These are phyloP conservation scores for Fusarium mangiferae DNA, from an alignment of 2,329 filamentous ascomycete genomes.

Conservation along the genomic window DNA sequence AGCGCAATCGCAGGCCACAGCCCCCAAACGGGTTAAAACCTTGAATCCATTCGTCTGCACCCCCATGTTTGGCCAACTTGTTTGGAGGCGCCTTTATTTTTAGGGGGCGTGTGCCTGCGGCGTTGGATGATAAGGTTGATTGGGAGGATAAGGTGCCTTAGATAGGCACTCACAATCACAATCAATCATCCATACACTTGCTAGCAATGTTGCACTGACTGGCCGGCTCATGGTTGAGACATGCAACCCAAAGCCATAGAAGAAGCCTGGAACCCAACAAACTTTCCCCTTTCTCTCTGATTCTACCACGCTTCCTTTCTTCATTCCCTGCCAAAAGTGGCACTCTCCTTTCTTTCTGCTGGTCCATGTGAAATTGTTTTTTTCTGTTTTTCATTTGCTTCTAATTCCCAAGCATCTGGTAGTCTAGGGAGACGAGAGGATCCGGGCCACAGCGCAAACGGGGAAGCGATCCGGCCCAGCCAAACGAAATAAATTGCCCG, in stretches of 20 bases:
- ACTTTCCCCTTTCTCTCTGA: slow-evolving; percentile 6
- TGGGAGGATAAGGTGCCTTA: background rate
- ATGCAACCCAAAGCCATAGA: slow-evolving; percentile 8
- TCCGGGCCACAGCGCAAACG: slow-evolving; percentile 32
- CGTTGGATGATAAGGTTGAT: slow-evolving; percentile 1
- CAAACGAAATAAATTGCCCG: slow-evolving; percentile 42
- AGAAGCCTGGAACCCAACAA: slow-evolving; percentile 1
- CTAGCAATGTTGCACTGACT: background rate
- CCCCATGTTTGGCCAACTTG: background rate
- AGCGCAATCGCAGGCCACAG: slow-evolving; percentile 2
- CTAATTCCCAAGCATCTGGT: slow-evolving; percentile 41
- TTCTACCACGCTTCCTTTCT: slow-evolving; percentile 24
- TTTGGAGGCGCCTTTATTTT: background rate
- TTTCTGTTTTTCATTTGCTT: slow-evolving; percentile 30
- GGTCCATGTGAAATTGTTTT: slow-evolving; percentile 34
- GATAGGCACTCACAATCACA: background rate
- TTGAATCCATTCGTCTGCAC: background rate
- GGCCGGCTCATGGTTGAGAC: background rate
- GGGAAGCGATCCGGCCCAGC: slow-evolving; percentile 42
- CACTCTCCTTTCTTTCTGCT: slow-evolving; percentile 25
- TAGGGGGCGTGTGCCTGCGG: background rate
- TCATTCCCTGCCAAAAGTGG: slow-evolving; percentile 8
- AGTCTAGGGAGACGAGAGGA: slow-evolving; percentile 41
- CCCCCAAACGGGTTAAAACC: background rate
- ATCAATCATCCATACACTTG: background rate